Evolutionary conservation across 331 rosid genomes (phyloP).

Genomic region (Saraca asoca): DNA sequence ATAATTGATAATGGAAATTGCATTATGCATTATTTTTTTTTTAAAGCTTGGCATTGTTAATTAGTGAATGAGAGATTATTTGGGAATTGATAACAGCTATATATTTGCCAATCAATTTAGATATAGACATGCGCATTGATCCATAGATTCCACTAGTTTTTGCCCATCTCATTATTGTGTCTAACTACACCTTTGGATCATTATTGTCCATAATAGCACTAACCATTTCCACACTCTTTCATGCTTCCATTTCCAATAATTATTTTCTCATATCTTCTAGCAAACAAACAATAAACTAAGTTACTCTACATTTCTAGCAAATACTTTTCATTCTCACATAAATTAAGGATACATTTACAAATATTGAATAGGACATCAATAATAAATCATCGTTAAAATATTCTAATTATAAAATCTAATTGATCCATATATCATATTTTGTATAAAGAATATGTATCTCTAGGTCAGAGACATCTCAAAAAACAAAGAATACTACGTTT

Average conservation of each 20-base stretch:
- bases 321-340: no score
- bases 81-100: constrained; percentile 40
- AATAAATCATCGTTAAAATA: no score
- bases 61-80: constrained; percentile 20
- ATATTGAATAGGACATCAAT: no score
- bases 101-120: constrained; percentile 38
- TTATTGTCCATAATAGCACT: constrained; percentile 60
- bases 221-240: constrained; percentile 39
- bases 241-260: not conserved
- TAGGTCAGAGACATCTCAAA: no score
- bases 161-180: constrained; percentile 66
- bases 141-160: constrained; percentile 60
- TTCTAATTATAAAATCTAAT: no score
- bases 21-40: no score
- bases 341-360: no score
- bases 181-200: constrained; percentile 51
- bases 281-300: constrained; percentile 5
- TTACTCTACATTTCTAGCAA: not conserved
- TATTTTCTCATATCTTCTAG: constrained; percentile 17
- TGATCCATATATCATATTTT: no score
- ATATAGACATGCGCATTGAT: constrained; percentile 54
- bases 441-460: no score
- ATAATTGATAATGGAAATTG: no score
- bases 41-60: not conserved
- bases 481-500: no score